These are phyloP conservation scores for Erigeron canadensis DNA, from an alignment of 129 eudicot genomes.

Conservation along the genomic window DNA sequence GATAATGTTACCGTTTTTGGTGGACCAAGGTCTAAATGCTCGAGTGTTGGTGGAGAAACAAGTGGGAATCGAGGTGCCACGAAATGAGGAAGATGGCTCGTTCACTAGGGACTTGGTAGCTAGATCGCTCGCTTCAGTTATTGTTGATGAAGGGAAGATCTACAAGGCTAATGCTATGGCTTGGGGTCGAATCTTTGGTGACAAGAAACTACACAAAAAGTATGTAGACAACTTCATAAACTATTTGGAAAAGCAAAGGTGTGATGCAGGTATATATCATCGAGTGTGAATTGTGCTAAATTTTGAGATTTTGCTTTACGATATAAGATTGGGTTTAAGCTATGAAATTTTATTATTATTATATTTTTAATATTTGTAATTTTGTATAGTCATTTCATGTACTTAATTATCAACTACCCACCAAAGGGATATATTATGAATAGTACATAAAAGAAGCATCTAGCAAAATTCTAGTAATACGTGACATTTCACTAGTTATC, in stretches of 20 bases:
- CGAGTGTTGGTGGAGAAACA: constrained; percentile 32
- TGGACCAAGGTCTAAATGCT: constrained; percentile 50
- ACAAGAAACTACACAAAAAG: constrained; percentile 22
- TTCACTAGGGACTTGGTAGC: constrained; percentile 40
- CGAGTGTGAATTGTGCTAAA: neutral
- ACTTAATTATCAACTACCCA: too few species aligned
- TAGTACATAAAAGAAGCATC: too few species aligned
- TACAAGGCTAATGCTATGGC: constrained; percentile 32
- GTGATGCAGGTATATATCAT: neutral
- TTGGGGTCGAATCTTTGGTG: constrained; percentile 25
- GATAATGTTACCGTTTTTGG: constrained; percentile 43
- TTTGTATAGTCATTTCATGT: too few species aligned
- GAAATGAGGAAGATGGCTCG: constrained; percentile 42
- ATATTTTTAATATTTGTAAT: too few species aligned
- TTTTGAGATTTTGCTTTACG: neutral
- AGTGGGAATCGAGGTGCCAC: constrained; percentile 45
- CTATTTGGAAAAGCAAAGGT: constrained; percentile 21
- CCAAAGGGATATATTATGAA: too few species aligned
- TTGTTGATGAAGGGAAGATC: constrained; percentile 26
- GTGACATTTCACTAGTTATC: too few species aligned
- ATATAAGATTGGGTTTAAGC: neutral
- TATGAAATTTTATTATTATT: too few species aligned
- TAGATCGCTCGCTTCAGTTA: constrained; percentile 20
- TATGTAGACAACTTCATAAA: constrained; percentile 26
- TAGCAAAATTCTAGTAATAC: too few species aligned